phyloP scores from a whole-genome alignment of 2,329 filamentous ascomycete genomes.

The Phoma herbarum region DNA sequence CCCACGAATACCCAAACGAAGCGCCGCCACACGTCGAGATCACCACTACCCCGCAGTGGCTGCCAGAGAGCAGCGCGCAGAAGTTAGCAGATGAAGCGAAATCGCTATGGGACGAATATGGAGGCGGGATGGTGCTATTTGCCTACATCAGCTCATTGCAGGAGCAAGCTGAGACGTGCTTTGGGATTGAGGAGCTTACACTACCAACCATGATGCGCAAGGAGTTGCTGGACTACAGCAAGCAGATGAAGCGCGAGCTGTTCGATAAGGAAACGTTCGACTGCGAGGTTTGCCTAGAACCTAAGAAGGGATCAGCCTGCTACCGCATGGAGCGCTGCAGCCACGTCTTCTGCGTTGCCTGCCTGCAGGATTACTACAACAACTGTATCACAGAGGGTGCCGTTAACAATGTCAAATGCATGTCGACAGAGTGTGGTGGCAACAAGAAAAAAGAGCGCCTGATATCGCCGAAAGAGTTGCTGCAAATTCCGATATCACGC shows the following conservation, averaged over 20 bases:
- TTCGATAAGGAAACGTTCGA: conserved; percentile 88
- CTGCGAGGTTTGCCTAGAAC: conserved; percentile 88
- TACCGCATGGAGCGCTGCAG: conserved; percentile 83
- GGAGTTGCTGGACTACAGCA: conserved; percentile 79
- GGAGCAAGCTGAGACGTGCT: conserved; percentile 64
- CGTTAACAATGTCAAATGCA: conserved; percentile 79
- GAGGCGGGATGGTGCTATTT: conserved; percentile 64
- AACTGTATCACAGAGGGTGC: conserved; percentile 87
- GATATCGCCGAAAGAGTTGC: conserved; percentile 82
- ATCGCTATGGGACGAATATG: conserved; percentile 68
- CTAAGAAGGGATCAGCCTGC: conserved; percentile 85
- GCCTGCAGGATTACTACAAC: conserved; percentile 89
- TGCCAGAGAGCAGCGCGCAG: conserved; percentile 56
- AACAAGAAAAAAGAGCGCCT: conserved; percentile 63
- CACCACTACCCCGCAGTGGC: conserved; percentile 61
- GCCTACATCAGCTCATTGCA: conserved; percentile 69
- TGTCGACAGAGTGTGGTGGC: conserved; percentile 76
- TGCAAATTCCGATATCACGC: conserved; percentile 61
- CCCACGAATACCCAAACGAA: conserved; percentile 64
- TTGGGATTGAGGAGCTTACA: conserved; percentile 60
- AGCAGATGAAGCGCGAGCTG: conserved; percentile 73
- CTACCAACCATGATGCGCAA: conserved; percentile 66
- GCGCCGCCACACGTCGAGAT: conserved; percentile 61
- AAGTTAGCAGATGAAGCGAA: conserved; percentile 58
- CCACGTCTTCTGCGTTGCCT: conserved; percentile 91